Base-by-base conservation (phyloP, 768 basidiomycete species). In the Suillus luteus region DNA sequence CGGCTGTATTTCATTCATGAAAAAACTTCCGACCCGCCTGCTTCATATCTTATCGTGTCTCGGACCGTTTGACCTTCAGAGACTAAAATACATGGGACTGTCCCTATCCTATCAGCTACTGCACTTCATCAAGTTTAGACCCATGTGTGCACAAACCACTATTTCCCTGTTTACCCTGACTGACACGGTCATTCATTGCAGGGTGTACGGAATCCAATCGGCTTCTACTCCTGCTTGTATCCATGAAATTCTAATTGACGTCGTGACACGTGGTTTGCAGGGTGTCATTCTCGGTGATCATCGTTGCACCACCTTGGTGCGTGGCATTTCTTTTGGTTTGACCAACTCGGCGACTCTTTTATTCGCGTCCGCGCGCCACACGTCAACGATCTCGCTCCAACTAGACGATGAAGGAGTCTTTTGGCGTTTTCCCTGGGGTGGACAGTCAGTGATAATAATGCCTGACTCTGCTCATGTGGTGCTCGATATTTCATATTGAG, bases 301-400 rank as follows among this genome's bases (percentile, higher is more conserved):
- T 35, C 11, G 33, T 54, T 33, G n/a, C 52, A n/a, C 52, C 33
- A 31, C 51, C 8, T 46, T 54, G 52, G 31, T 19, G 17, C 27
- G 49, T 52, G 49, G 27, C 31, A 31, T 54, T n/a, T 54, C 52
- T 1, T 19, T 6, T 54, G 11, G 52, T 35, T 54, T 19, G 27
- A 19, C 51, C 15, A 31, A 52, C 22, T 38, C 22, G 55, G n/a
- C 15, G 14, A 17, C 35, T 57, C 15, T 15, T 24, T 57, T 24
- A 40, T 58, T 22, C 40, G 40, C 57, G 10, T 58, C 38, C 55
- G 38, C 15, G 10, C 55, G 27, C 22, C 57, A 40, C 35, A 58
- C 33, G 55, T 24, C 38, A 17, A 40, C 2, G 17, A 57, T 40
- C 5, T 57, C 8, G 22, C 14, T 38, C 22, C 14, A n/a, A 55